A percentile compares a stretch with the other conserved stretches of the same genome.
Evolutionary conservation across 495 filamentous ascomycete species (phyloP).

Genomic region (Aspergillus conjunctus): DNA sequence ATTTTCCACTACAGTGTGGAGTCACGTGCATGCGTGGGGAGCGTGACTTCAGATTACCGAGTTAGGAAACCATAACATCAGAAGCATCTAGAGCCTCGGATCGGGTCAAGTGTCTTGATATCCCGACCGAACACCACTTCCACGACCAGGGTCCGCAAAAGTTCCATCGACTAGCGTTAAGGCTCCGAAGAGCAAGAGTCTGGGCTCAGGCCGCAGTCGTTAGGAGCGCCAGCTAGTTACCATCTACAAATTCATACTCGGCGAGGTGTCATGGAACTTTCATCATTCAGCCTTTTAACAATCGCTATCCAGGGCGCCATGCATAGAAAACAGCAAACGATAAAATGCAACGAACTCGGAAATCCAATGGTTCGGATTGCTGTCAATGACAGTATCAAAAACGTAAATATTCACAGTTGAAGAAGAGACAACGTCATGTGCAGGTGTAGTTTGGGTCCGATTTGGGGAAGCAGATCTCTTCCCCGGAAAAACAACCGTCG

Average conservation of each 20-base stretch:
- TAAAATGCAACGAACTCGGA: constrained; percentile 15
- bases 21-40: constrained; percentile 21
- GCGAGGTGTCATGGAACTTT: constrained; percentile 9
- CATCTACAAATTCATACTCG: not conserved
- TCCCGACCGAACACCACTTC: too few species aligned
- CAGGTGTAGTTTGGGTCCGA: not conserved
- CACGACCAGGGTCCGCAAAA: too few species aligned
- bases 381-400: constrained; percentile 30
- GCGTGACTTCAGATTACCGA: not conserved
- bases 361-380: constrained; percentile 24
- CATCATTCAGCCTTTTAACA: constrained; percentile 21
- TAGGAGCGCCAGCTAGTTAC: not conserved
- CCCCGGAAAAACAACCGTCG: not conserved
- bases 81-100: too few species aligned
- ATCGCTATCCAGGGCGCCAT: constrained; percentile 27
- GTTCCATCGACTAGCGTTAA: too few species aligned
- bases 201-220: too few species aligned
- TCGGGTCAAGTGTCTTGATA: too few species aligned
- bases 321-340: constrained; percentile 20
- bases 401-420: constrained; percentile 47
- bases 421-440: constrained; percentile 20
- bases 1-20: not conserved
- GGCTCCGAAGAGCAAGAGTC: too few species aligned
- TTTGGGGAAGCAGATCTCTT: not conserved
- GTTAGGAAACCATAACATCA: not conserved